Conservation (phyloP, 169 alveolate genomes). For the Eimeria sp. region DNA sequence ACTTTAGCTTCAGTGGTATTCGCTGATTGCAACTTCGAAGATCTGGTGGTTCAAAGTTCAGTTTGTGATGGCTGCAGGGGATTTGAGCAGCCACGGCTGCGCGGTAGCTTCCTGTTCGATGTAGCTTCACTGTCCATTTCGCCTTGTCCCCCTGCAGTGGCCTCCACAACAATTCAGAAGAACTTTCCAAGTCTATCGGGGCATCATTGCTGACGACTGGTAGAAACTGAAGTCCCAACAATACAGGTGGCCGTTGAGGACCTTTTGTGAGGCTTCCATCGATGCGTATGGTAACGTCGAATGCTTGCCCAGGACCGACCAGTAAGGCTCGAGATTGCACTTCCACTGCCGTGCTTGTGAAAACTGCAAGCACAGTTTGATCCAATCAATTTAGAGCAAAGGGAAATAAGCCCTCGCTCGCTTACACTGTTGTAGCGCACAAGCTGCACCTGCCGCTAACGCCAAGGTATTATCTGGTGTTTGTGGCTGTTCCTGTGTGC, state of each 20-base stretch:
- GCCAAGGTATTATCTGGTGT: background rate
- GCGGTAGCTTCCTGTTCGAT: background rate
- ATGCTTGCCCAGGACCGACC: constrained; percentile 31
- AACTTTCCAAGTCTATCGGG: background rate
- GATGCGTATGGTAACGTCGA: background rate
- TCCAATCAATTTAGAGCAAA: background rate
- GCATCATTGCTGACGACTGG: background rate
- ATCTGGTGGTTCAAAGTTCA: background rate
- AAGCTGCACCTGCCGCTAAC: background rate
- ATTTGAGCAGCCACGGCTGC: constrained; percentile 21
- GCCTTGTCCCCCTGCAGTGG: background rate
- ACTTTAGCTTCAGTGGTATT: background rate
- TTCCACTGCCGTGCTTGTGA: background rate
- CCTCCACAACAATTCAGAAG: constrained; percentile 47
- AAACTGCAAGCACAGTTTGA: constrained; percentile 3
- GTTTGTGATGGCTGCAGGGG: constrained; percentile 8
- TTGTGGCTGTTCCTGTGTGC: background rate
- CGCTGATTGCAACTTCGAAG: background rate
- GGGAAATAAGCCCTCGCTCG: background rate
- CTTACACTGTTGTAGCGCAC: background rate
- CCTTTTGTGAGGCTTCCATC: background rate
- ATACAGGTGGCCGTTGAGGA: background rate
- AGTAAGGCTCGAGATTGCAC: constrained; percentile 28
- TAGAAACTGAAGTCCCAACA: constrained; percentile 29
- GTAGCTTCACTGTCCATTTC: constrained; percentile 7